Conservation (phyloP, 495 filamentous ascomycete species). For the Thermochaetoides thermophila region DNA sequence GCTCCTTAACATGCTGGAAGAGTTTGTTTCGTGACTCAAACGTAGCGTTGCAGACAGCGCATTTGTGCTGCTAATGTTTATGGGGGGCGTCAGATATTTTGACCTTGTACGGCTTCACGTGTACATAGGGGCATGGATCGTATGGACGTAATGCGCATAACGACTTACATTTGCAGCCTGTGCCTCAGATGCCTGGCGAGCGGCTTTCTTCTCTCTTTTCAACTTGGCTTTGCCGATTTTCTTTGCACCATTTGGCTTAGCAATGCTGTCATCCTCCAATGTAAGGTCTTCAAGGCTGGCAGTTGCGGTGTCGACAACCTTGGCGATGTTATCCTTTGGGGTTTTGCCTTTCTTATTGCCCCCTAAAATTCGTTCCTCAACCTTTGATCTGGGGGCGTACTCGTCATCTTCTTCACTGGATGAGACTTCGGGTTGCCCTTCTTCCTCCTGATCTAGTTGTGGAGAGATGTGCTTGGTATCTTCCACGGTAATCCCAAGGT, state of each 20-base stretch:
- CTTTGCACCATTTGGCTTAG: slow-evolving; percentile 12
- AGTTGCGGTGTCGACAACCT: slow-evolving; percentile 3
- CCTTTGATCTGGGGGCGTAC: slow-evolving; percentile 27
- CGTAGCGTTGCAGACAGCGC: slow-evolving; percentile 43
- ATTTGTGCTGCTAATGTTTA: slow-evolving; percentile 39
- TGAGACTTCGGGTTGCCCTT: too few relatives aligned
- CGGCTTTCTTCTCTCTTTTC: slow-evolving; percentile 70
- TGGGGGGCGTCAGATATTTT: too few relatives aligned
- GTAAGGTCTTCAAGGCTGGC: slow-evolving; percentile 8
- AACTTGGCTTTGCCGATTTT: slow-evolving; percentile 79
- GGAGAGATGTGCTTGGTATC: background rate
- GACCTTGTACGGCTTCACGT: too few relatives aligned
- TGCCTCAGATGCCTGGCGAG: slow-evolving; percentile 35
- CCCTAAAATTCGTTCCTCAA: slow-evolving; percentile 23
- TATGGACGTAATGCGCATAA: too few relatives aligned
- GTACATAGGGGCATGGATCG: too few relatives aligned
- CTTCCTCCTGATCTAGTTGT: too few relatives aligned
- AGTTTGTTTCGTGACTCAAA: slow-evolving; percentile 62
- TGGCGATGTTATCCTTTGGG: background rate
- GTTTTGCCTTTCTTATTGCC: background rate
- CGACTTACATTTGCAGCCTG: too few relatives aligned
- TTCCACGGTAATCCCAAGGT: too few relatives aligned
- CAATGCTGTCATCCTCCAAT: slow-evolving; percentile 2
- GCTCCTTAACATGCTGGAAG: slow-evolving; percentile 59
- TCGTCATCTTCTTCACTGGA: slow-evolving; percentile 24